Conservation (phyloP, 179 eudicot species). For the Silene noctiflora region DNA sequence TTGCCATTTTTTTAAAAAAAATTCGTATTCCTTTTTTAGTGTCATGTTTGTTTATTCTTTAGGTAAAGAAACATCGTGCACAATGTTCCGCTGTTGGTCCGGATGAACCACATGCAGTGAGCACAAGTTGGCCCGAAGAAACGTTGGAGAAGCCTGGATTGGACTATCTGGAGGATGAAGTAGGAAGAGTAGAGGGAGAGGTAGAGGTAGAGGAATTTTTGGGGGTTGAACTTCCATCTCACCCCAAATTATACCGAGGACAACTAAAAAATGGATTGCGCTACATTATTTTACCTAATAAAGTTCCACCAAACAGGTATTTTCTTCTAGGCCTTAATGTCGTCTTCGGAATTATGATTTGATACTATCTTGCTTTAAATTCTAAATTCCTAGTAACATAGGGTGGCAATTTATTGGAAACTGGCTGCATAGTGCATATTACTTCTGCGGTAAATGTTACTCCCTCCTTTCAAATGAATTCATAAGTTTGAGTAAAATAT, state of each 20-base stretch:
- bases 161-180: conserved; percentile 54
- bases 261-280: conserved; percentile 91
- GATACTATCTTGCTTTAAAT: background rate
- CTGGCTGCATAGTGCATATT: background rate
- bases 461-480: no score
- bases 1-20: background rate
- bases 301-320: conserved; percentile 98
- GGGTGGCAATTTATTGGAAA: background rate
- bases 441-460: background rate
- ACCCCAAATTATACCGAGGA: conserved; percentile 82
- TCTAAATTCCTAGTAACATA: no score
- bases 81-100: conserved; percentile 84
- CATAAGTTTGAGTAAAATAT: no score
- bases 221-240: conserved; percentile 73
- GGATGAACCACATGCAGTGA: conserved; percentile 97
- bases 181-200: conserved; percentile 47
- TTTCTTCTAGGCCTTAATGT: conserved; percentile 1
- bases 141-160: conserved; percentile 59
- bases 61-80: conserved; percentile 51
- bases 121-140: conserved; percentile 72
- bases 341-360: background rate
- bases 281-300: conserved; percentile 89
- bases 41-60: conserved; percentile 20
- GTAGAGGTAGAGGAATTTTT: conserved; percentile 60
- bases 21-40: background rate